Evolutionary conservation across 176 grass and related monocot species (phyloP).

Genomic region (Oryza longistaminata): DNA sequence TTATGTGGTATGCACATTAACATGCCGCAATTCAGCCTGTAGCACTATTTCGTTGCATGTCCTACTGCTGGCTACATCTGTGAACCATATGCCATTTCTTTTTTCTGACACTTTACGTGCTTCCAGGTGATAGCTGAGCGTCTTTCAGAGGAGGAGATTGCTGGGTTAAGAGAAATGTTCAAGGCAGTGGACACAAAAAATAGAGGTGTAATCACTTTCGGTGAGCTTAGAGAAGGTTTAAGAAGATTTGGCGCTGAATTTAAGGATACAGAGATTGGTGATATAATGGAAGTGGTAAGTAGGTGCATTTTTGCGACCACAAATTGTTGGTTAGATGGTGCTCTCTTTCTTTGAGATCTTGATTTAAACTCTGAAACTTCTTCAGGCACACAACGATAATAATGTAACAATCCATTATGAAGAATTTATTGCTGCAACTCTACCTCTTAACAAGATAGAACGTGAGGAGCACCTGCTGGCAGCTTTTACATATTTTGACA

Average conservation of each 20-base stretch:
- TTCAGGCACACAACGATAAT: slow-evolving; percentile 78
- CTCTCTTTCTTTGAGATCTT: not conserved
- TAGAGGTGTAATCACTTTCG: slow-evolving; percentile 75
- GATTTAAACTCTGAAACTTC: slow-evolving; percentile 4
- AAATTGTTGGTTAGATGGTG: not conserved
- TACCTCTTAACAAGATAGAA: slow-evolving; percentile 92
- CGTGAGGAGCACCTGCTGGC: slow-evolving; percentile 90
- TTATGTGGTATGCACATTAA: slow-evolving; percentile 15
- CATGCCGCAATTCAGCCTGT: not conserved
- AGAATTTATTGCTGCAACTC: slow-evolving; percentile 94
- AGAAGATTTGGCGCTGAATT: slow-evolving; percentile 76
- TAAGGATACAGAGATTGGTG: slow-evolving; percentile 56
- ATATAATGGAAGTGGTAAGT: slow-evolving; percentile 83
- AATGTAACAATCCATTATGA: slow-evolving; percentile 79
- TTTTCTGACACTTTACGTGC: slow-evolving; percentile 14
- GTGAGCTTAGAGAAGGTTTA: slow-evolving; percentile 79
- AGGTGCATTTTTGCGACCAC: not conserved
- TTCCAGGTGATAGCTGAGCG: slow-evolving; percentile 84
- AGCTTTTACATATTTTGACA: slow-evolving; percentile 96
- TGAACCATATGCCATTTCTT: not conserved
- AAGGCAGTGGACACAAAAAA: slow-evolving; percentile 73
- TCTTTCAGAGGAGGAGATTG: slow-evolving; percentile 96
- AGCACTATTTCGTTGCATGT: not conserved
- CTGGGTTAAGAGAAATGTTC: slow-evolving; percentile 93
- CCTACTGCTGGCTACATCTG: not conserved